These are phyloP conservation scores for Diaporthe eres DNA, from an alignment of 2,329 filamentous ascomycete genomes.

Conservation along the genomic window DNA sequence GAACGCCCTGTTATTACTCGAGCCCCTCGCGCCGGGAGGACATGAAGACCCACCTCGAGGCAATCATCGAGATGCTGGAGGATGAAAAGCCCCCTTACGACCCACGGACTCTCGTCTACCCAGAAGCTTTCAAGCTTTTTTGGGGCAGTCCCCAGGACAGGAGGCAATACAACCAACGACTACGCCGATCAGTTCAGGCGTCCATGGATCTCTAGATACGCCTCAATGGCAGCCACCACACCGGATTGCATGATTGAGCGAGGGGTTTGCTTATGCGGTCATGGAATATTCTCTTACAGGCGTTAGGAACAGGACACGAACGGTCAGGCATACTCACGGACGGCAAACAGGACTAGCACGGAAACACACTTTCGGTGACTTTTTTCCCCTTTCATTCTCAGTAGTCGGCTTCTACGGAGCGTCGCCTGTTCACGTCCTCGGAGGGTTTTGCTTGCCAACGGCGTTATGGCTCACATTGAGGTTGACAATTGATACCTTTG, in stretches of 20 bases:
- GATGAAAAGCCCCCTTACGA: constrained; percentile 92
- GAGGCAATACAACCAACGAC: constrained; percentile 85
- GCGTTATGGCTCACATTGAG: constrained; percentile 42
- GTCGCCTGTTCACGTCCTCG: neutral
- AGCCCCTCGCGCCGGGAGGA: constrained; percentile 76
- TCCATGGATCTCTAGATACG: constrained; percentile 62
- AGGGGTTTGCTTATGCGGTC: constrained; percentile 25
- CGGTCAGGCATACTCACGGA: constrained; percentile 32
- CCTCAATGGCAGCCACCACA: constrained; percentile 41
- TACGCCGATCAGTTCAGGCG: constrained; percentile 82
- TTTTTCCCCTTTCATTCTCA: constrained; percentile 17
- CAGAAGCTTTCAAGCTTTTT: constrained; percentile 86
- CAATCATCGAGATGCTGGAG: constrained; percentile 85
- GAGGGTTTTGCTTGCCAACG: constrained; percentile 14
- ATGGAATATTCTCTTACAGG: constrained; percentile 23
- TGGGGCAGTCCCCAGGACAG: constrained; percentile 87
- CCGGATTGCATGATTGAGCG: constrained; percentile 20
- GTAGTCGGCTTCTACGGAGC: neutral
- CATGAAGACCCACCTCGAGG: constrained; percentile 85
- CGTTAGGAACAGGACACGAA: constrained; percentile 30
- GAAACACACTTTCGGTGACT: constrained; percentile 10
- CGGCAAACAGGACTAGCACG: constrained; percentile 36
- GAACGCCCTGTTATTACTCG: constrained; percentile 86
- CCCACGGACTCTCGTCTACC: constrained; percentile 87
- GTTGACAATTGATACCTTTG: constrained; percentile 46